Conservation (phyloP, 179 eudicot species). For the Sideroxylon spinosum region DNA sequence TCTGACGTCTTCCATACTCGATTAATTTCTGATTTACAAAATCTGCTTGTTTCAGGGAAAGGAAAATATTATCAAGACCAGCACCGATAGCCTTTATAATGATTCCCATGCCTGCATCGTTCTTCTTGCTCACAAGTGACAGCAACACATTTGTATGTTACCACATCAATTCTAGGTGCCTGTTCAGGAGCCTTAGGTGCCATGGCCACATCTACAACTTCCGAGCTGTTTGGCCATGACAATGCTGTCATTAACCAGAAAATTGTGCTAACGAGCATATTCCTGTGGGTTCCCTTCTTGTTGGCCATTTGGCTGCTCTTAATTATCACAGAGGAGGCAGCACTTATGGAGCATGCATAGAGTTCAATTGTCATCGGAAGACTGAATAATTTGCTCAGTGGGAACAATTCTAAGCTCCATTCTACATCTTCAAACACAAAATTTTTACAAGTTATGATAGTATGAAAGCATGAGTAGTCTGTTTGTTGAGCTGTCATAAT, state of each 20-base stretch:
- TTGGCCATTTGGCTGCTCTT: constrained; percentile 10
- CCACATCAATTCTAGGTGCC: constrained; percentile 5
- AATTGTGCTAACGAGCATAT: neutral
- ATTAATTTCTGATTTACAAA: neutral
- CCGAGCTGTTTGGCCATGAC: neutral
- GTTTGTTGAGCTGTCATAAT: neutral
- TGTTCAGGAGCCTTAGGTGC: constrained; percentile 9
- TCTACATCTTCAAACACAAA: constrained; percentile 3
- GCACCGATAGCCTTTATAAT: neutral
- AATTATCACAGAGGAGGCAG: neutral
- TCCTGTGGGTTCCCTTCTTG: constrained; percentile 3
- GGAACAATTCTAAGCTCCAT: constrained; percentile 13
- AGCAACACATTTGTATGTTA: constrained; percentile 5
- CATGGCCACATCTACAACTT: neutral
- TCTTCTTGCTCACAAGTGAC: constrained; percentile 8
- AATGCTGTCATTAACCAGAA: neutral
- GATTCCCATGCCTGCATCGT: constrained; percentile 7
- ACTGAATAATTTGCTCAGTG: neutral
- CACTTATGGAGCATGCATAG: too few species aligned
- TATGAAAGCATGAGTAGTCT: neutral
- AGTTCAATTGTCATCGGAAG: neutral
- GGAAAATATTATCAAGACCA: constrained; percentile 8
- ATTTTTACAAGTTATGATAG: neutral
- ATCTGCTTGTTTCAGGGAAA: constrained; percentile 10
- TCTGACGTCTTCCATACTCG: neutral